A percentile compares a stretch with the other conserved stretches of the same genome.
These are phyloP conservation scores for Mangifera indica DNA, from an alignment of 345 rosid genomes.

Conservation along the genomic window DNA sequence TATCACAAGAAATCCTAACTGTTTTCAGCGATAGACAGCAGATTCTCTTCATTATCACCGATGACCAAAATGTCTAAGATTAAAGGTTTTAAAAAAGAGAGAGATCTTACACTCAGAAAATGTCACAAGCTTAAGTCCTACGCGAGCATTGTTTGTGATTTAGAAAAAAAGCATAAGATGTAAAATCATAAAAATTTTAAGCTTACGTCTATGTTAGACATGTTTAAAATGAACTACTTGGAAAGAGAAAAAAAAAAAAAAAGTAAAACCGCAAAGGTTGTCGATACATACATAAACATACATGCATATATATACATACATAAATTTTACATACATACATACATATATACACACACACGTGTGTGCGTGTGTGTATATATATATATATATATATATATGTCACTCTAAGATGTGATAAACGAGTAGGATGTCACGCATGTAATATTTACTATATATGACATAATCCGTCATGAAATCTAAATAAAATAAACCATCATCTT, in stretches of 20 bases:
- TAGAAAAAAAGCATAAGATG: background rate
- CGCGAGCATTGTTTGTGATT: background rate
- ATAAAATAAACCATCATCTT: background rate
- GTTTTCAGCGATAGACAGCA: background rate
- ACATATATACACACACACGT: too few species aligned
- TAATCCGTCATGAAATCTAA: background rate
- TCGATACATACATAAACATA: too few species aligned
- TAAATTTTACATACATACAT: too few species aligned
- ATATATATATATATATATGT: too few species aligned
- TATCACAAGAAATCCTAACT: background rate
- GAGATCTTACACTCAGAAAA: background rate
- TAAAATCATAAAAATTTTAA: background rate
- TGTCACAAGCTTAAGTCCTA: background rate
- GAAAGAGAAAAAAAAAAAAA: background rate
- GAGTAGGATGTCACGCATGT: background rate
- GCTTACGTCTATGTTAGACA: background rate
- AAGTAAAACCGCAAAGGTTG: background rate
- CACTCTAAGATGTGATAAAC: background rate
- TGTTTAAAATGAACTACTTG: background rate
- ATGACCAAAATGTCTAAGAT: background rate
- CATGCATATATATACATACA: too few species aligned
- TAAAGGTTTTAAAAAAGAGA: background rate
- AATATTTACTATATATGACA: background rate
- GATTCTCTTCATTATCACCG: background rate
- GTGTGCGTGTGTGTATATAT: too few species aligned